A percentile compares a stretch with the other conserved stretches of the same genome.
Conservation (phyloP, 371 early-diverging fungal genomes). For the Batkoa obscura region DNA sequence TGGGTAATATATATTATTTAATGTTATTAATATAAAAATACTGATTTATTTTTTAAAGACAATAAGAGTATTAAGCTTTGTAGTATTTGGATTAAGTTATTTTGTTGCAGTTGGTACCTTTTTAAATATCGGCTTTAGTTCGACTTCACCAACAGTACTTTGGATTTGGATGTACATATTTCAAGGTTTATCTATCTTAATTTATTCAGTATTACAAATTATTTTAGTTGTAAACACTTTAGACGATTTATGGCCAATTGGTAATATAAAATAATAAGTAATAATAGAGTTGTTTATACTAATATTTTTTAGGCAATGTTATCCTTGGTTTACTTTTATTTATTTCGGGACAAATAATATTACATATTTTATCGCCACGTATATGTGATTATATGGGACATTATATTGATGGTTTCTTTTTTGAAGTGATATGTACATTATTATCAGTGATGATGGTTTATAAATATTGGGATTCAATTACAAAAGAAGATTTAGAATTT, state of each 20-base stretch:
- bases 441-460: slow-evolving; percentile 87
- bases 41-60: slow-evolving; percentile 22
- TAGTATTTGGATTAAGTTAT: slow-evolving; percentile 36
- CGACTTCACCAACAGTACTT: slow-evolving; percentile 34
- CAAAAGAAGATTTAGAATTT: slow-evolving; percentile 84
- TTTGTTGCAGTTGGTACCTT: slow-evolving; percentile 61
- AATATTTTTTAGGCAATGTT: no score
- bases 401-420: slow-evolving; percentile 80
- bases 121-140: slow-evolving; percentile 32
- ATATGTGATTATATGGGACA: slow-evolving; percentile 63
- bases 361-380: slow-evolving; percentile 35
- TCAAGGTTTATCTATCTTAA: slow-evolving; percentile 36
- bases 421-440: slow-evolving; percentile 56
- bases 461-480: slow-evolving; percentile 89
- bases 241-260: slow-evolving; percentile 80
- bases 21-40: background rate
- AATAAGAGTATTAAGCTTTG: slow-evolving; percentile 40
- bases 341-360: slow-evolving; percentile 43
- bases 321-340: slow-evolving; percentile 58
- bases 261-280: no score
- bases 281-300: no score
- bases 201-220: slow-evolving; percentile 62
- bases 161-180: slow-evolving; percentile 58
- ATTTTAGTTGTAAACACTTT: slow-evolving; percentile 64
- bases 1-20: slow-evolving; percentile 16